Evolutionary conservation across 257 asterid genomes (phyloP).

Genomic region (Ligustrum vulgare): DNA sequence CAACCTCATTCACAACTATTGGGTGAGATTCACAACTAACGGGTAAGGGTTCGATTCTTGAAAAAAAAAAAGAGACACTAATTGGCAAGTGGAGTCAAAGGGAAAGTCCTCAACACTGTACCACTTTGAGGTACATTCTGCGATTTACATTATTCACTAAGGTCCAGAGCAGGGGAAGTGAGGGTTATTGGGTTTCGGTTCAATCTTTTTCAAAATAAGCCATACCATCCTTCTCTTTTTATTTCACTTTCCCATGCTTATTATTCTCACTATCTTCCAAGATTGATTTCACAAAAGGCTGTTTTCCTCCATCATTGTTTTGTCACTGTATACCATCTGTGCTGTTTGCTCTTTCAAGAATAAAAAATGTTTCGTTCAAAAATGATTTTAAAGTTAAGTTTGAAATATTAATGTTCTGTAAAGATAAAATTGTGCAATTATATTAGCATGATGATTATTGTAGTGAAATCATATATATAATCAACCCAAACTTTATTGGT

Average conservation of each 20-base stretch:
- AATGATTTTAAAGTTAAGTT: conserved; percentile 14
- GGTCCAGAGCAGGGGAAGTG: no score
- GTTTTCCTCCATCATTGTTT: conserved; percentile 42
- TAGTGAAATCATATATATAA: background rate
- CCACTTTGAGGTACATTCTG: no score
- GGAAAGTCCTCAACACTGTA: no score
- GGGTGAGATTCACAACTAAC: no score
- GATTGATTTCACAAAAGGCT: conserved; percentile 49
- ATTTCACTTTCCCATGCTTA: conserved; percentile 33
- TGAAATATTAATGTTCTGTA: conserved; percentile 11
- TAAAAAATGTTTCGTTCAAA: conserved; percentile 32
- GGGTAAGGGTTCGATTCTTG: no score
- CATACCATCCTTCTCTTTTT: background rate
- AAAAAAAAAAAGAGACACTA: no score
- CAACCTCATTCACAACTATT: no score
- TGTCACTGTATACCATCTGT: conserved; percentile 14
- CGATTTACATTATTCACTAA: no score
- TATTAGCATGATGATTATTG: background rate
- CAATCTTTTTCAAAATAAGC: no score
- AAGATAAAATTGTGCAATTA: background rate
- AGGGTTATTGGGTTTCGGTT: no score
- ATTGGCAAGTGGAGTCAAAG: no score
- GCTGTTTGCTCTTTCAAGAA: conserved; percentile 31
- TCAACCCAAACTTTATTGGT: background rate
- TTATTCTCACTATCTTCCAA: conserved; percentile 49